Evolutionary conservation across 2,329 filamentous ascomycete species (phyloP).

Genomic region (Xylaria sp.): DNA sequence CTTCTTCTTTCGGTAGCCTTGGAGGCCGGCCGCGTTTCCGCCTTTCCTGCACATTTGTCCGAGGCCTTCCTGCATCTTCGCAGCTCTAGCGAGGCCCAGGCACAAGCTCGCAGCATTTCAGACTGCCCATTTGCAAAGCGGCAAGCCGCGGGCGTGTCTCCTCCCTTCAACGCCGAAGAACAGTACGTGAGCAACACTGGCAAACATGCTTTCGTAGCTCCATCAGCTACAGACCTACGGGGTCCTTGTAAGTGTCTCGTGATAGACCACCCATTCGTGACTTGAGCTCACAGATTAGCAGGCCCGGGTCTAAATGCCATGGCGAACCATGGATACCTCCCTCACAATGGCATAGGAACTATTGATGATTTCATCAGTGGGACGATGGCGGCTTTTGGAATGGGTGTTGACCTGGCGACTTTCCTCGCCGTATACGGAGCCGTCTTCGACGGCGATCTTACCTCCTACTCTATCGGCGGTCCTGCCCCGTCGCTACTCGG

Average conservation of each 20-base stretch:
- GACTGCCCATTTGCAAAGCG: conserved; percentile 3
- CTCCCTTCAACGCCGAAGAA: conserved; percentile 17
- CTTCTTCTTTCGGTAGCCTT: background rate
- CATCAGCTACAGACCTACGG: conserved; percentile 8
- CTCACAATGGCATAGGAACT: conserved; percentile 26
- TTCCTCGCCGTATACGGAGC: conserved; percentile 24
- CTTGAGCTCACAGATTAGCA: conserved; percentile 4
- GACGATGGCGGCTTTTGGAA: conserved; percentile 17
- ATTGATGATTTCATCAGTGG: conserved; percentile 21
- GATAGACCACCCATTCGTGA: background rate
- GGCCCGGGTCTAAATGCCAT: conserved; percentile 23
- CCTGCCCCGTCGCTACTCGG: conserved; percentile 18
- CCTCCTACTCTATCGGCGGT: conserved; percentile 24
- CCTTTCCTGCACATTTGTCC: conserved; percentile 1
- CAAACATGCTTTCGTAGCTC: conserved; percentile 21
- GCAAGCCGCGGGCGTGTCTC: background rate
- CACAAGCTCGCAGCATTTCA: background rate
- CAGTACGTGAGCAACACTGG: conserved; percentile 31
- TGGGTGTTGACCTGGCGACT: conserved; percentile 27
- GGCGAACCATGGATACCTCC: conserved; percentile 31
- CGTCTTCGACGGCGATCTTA: conserved; percentile 27
- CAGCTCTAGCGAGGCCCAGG: background rate
- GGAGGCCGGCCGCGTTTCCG: background rate
- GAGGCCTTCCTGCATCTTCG: conserved; percentile 1
- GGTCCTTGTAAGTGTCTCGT: conserved; percentile 17